These are phyloP conservation scores for Hypericum perforatum DNA, from an alignment of 345 rosid species.

Conservation along the genomic window DNA sequence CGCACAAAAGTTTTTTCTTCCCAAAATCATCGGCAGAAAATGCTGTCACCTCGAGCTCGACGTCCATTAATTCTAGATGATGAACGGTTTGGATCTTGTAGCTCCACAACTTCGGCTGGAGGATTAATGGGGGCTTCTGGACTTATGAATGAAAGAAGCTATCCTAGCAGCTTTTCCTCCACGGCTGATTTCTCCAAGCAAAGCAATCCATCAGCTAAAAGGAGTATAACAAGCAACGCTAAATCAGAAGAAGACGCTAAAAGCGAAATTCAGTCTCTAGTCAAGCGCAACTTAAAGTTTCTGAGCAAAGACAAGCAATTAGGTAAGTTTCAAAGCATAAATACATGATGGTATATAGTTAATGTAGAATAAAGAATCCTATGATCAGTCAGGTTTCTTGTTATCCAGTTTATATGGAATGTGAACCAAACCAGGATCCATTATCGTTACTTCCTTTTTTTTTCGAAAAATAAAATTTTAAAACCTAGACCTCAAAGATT, in stretches of 20 bases:
- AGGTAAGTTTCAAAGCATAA: constrained; percentile 21
- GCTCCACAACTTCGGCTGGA: constrained; percentile 4
- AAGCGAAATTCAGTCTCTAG: constrained; percentile 44
- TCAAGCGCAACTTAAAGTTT: constrained; percentile 49
- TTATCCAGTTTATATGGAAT: no score
- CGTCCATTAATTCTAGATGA: neutral
- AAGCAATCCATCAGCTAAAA: constrained; percentile 8
- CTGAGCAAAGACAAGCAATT: constrained; percentile 29
- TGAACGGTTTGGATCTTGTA: constrained; percentile 8
- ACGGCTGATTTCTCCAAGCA: constrained; percentile 1
- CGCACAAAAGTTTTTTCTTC: neutral
- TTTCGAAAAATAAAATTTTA: no score
- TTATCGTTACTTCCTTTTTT: no score
- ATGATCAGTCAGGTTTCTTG: no score
- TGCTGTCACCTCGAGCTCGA: neutral
- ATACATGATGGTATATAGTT: no score
- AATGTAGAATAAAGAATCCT: no score
- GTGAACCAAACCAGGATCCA: no score
- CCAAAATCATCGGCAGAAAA: constrained; percentile 5
- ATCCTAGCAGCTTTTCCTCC: constrained; percentile 5
- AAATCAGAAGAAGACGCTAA: constrained; percentile 24
- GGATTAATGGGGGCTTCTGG: constrained; percentile 11
- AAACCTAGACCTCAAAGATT: no score
- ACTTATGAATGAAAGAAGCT: constrained; percentile 8
- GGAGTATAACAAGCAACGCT: constrained; percentile 6